A percentile compares a stretch with the other conserved stretches of the same genome.
These are phyloP conservation scores for Picocystis sp. DNA, from an alignment of 163 green algal genomes.

Conservation along the genomic window DNA sequence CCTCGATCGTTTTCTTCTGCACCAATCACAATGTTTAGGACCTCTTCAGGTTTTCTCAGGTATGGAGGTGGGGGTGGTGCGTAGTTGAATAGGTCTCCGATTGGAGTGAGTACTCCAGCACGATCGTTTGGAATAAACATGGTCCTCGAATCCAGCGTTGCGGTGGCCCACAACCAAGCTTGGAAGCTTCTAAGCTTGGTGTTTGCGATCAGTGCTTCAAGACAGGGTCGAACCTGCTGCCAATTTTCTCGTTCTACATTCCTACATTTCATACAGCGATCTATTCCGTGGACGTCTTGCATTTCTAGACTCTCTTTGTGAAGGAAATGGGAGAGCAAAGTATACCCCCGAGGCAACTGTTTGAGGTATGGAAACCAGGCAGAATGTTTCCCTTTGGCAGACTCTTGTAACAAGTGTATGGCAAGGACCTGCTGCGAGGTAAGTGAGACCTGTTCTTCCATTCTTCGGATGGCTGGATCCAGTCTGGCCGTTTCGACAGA, in stretches of 20 bases:
- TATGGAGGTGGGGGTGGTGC: conserved; percentile 29
- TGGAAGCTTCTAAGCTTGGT: conserved; percentile 4
- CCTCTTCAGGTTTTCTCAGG: conserved; percentile 3
- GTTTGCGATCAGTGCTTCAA: conserved; percentile 13
- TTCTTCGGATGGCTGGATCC: conserved; percentile 21
- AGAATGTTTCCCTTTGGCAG: conserved; percentile 20
- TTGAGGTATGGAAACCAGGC: conserved; percentile 38
- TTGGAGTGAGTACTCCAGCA: conserved; percentile 30
- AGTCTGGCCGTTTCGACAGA: conserved; percentile 19
- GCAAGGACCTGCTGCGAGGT: conserved; percentile 38
- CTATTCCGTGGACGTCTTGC: conserved; percentile 20
- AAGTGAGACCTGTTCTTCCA: conserved; percentile 12
- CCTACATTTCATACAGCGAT: conserved; percentile 5
- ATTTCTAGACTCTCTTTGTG: conserved; percentile 20
- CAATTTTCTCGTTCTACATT: conserved; percentile 17
- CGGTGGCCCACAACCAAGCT: conserved; percentile 35
- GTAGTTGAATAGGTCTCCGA: conserved; percentile 55
- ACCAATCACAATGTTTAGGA: background rate
- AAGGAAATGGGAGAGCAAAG: conserved; percentile 24
- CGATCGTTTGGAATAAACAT: conserved; percentile 42
- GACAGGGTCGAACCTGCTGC: conserved; percentile 11
- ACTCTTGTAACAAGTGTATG: conserved; percentile 43
- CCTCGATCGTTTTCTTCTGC: background rate
- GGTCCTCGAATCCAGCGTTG: conserved; percentile 36
- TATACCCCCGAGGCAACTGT: conserved; percentile 35